Percentiles rank a stretch among this genome's conserved stretches.
phyloP scores from a whole-genome alignment of 2,329 filamentous ascomycete genomes.

The Aspergillus vadensis region DNA sequence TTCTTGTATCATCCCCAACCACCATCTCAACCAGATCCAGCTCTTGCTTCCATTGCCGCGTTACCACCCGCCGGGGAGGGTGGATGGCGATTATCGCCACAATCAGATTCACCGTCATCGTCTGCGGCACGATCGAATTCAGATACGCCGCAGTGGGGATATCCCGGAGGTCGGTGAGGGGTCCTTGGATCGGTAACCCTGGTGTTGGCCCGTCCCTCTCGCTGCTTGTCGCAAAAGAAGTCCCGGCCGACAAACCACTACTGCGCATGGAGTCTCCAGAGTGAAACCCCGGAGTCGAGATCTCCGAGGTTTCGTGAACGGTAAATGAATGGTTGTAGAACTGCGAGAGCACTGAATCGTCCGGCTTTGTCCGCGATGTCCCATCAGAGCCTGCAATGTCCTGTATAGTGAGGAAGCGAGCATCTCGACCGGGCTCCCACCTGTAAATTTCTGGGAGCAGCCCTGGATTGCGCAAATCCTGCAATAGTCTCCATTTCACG shows the following conservation, averaged over 20 bases:
- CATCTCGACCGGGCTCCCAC: conserved; percentile 9
- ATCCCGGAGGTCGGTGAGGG: conserved; percentile 65
- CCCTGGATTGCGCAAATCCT: conserved; percentile 9
- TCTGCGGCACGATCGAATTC: conserved; percentile 70
- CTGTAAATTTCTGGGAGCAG: conserved; percentile 5
- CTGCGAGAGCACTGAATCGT: conserved; percentile 53
- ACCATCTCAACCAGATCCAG: conserved; percentile 74
- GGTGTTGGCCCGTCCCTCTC: conserved; percentile 16
- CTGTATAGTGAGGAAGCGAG: conserved; percentile 34
- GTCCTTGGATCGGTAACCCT: conserved; percentile 41
- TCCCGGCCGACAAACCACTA: conserved; percentile 23
- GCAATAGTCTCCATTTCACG: conserved; percentile 36
- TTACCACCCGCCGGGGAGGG: conserved; percentile 66
- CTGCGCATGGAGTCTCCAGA: conserved; percentile 28
- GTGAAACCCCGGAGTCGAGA: conserved; percentile 26
- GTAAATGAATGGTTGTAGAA: conserved; percentile 81
- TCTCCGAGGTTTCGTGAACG: conserved; percentile 60
- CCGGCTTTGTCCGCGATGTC: conserved; percentile 13
- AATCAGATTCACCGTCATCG: conserved; percentile 79
- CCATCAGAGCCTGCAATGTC: conserved; percentile 28
- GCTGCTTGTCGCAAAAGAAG: conserved; percentile 20
- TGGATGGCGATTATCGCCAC: conserved; percentile 74
- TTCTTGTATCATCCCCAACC: conserved; percentile 81
- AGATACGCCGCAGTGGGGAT: conserved; percentile 70
- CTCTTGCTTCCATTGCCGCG: conserved; percentile 54